Evolutionary conservation across 768 basidiomycete species (phyloP).

Genomic region (Amanita rubescens): DNA sequence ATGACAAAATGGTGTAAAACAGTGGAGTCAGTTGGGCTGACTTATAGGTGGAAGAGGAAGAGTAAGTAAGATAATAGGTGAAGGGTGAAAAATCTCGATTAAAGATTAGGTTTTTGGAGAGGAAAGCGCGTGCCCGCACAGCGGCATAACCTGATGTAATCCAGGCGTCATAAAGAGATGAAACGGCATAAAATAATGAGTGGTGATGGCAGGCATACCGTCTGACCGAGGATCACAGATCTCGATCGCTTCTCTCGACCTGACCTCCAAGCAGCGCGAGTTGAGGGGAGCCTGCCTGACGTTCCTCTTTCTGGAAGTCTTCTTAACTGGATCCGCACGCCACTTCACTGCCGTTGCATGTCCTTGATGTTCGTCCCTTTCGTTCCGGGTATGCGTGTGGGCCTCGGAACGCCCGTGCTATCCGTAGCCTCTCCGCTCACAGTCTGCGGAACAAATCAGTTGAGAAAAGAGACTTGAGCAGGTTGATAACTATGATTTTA

Average conservation of each 20-base stretch:
- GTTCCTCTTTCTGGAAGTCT: slow-evolving; percentile 4
- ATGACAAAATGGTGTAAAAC: not conserved
- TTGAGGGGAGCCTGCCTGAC: slow-evolving; percentile 2
- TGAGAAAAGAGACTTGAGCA: not conserved
- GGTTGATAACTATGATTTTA: not conserved
- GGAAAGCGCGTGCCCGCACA: slow-evolving; percentile 6
- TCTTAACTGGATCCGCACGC: slow-evolving; percentile 9
- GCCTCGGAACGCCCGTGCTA: not conserved
- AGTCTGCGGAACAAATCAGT: not conserved
- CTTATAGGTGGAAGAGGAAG: slow-evolving; percentile 1
- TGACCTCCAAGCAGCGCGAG: slow-evolving; percentile 12
- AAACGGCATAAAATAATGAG: slow-evolving; percentile 19
- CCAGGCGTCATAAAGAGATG: slow-evolving; percentile 15
- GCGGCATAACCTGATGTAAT: slow-evolving; percentile 13
- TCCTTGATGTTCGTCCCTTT: not conserved
- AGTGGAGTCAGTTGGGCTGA: not conserved
- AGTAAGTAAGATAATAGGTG: slow-evolving; percentile 4
- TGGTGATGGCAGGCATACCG: slow-evolving; percentile 17
- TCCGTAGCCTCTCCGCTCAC: not conserved
- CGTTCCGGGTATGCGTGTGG: not conserved
- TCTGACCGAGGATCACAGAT: slow-evolving; percentile 31
- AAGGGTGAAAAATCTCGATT: slow-evolving; percentile 6
- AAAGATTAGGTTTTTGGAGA: slow-evolving; percentile 10
- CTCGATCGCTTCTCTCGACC: slow-evolving; percentile 19
- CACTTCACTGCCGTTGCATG: slow-evolving; percentile 7